Evolutionary conservation across 2,329 filamentous ascomycete genomes (phyloP).

Genomic region (Fusarium equiseti): DNA sequence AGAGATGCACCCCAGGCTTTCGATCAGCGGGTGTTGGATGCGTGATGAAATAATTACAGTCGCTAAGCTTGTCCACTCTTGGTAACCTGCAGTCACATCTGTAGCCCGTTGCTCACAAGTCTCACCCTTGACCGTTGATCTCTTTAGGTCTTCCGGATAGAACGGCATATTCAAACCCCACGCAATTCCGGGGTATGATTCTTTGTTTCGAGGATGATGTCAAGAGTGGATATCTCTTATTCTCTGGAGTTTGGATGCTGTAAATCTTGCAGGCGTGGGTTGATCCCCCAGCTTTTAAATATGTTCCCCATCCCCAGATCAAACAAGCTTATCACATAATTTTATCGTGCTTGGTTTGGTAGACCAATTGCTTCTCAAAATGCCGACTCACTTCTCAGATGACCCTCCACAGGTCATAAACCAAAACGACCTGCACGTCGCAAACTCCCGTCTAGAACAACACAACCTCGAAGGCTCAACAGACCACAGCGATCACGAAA

Average conservation of each 20-base stretch:
- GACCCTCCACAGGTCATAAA: constrained; percentile 56
- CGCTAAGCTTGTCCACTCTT: constrained; percentile 8
- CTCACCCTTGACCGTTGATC: constrained; percentile 20
- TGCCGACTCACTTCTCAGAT: constrained; percentile 53
- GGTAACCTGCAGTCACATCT: background rate
- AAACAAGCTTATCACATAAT: too few species aligned
- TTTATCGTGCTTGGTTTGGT: too few species aligned
- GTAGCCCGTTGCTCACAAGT: too few species aligned
- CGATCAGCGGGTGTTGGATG: constrained; percentile 8
- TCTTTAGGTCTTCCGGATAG: constrained; percentile 18
- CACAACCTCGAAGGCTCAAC: constrained; percentile 46
- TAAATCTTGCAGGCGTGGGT: background rate
- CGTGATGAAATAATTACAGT: constrained; percentile 9
- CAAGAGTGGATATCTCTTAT: constrained; percentile 31
- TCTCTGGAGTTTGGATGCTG: background rate
- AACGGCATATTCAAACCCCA: constrained; percentile 27
- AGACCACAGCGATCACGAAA: constrained; percentile 30
- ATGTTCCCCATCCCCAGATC: constrained; percentile 5
- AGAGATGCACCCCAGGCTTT: constrained; percentile 5
- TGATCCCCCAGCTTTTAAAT: constrained; percentile 26
- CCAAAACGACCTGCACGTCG: constrained; percentile 51
- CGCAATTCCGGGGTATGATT: constrained; percentile 6
- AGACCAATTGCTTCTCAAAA: constrained; percentile 6
- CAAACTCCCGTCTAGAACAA: constrained; percentile 51
- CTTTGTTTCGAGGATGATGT: constrained; percentile 36